Evolutionary conservation across 2,329 filamentous ascomycete species (phyloP).

Genomic region (Monosporascus cannonballus): DNA sequence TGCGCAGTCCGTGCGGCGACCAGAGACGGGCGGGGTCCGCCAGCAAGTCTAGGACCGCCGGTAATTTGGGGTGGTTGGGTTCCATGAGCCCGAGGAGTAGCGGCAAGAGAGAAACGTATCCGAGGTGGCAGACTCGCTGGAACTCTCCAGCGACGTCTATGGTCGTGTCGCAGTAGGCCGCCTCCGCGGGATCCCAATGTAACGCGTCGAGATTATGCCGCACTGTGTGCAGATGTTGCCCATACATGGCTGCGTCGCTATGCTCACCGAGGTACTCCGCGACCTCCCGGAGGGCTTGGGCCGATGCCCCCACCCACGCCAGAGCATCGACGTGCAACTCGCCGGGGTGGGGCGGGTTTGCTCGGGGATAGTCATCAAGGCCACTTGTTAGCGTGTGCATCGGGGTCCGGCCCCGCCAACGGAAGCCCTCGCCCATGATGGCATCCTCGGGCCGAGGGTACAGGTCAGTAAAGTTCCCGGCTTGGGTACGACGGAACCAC

Average conservation of each 20-base stretch:
- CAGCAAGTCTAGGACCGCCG: constrained; percentile 9
- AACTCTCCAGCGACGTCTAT: constrained; percentile 37
- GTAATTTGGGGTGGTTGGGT: constrained; percentile 10
- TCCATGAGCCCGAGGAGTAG: constrained; percentile 14
- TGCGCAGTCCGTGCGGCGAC: constrained; percentile 11
- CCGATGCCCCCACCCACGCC: constrained; percentile 91
- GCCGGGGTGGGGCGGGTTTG: constrained; percentile 85
- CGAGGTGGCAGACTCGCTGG: constrained; percentile 12
- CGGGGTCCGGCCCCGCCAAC: constrained; percentile 84
- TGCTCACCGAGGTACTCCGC: constrained; percentile 62
- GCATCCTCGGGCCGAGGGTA: constrained; percentile 86
- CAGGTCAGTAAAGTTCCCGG: constrained; percentile 69
- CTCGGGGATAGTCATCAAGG: constrained; percentile 87
- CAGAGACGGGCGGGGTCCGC: constrained; percentile 9
- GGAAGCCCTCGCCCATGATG: constrained; percentile 81
- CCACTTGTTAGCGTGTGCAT: constrained; percentile 85
- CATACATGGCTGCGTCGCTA: constrained; percentile 69
- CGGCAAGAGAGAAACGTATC: constrained; percentile 13
- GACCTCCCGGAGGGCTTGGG: constrained; percentile 69
- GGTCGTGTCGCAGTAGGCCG: constrained; percentile 85
- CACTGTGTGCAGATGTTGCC: constrained; percentile 66
- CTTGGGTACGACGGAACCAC: constrained; percentile 88
- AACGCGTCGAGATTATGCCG: constrained; percentile 78
- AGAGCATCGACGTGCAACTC: constrained; percentile 91
- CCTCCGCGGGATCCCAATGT: constrained; percentile 75